Percentiles rank a stretch among this genome's conserved stretches.
Evolutionary conservation across 192 early-diverging fungal genomes (phyloP).

Genomic region (Podila epigama): DNA sequence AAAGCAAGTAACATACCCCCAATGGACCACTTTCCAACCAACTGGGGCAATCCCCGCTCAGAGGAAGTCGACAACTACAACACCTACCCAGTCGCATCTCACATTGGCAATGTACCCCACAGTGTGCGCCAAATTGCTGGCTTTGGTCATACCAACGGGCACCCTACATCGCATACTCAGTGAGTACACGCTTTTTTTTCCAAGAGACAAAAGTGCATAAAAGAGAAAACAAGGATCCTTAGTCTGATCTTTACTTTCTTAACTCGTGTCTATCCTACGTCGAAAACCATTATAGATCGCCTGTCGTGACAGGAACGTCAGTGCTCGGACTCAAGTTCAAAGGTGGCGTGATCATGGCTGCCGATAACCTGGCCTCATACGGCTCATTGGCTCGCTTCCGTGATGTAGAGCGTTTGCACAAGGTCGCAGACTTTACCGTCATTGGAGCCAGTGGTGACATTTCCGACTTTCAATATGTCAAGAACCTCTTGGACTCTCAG

Average conservation of each 20-base stretch:
- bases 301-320: slow-evolving; percentile 93
- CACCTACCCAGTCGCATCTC: slow-evolving; percentile 50
- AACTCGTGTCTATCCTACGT: not conserved
- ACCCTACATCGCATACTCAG: slow-evolving; percentile 65
- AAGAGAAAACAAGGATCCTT: not conserved
- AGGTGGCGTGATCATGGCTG: slow-evolving; percentile 96
- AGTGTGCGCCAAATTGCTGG: slow-evolving; percentile 59
- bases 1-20: too few relatives aligned
- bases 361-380: slow-evolving; percentile 95
- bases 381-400: slow-evolving; percentile 93
- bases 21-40: slow-evolving; percentile 82
- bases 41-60: slow-evolving; percentile 80
- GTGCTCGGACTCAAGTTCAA: slow-evolving; percentile 95
- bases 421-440: slow-evolving; percentile 85
- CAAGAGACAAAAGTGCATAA: too few relatives aligned
- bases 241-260: not conserved
- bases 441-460: slow-evolving; percentile 93
- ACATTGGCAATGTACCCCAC: slow-evolving; percentile 54
- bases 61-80: slow-evolving; percentile 62
- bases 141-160: slow-evolving; percentile 50
- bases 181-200: slow-evolving; percentile 38
- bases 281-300: slow-evolving; percentile 55
- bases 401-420: slow-evolving; percentile 82
- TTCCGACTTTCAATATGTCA: slow-evolving; percentile 92
- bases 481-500: slow-evolving; percentile 81